Base-by-base conservation (phyloP, 2,329 filamentous ascomycete species). In the Sporothrix protearum region DNA sequence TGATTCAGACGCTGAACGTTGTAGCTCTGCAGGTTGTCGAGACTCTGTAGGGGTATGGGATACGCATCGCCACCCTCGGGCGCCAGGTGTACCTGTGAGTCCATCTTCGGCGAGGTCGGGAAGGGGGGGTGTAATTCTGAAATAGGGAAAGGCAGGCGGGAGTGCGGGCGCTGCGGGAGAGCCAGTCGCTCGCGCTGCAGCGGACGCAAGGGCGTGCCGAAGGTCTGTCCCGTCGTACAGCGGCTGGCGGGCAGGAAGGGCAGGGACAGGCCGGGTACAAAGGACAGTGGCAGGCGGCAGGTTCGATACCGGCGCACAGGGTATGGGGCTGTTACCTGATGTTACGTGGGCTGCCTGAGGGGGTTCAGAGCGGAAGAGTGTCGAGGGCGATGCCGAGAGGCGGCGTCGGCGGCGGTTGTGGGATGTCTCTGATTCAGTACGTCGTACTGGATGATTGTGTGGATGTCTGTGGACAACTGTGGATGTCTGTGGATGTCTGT, bases 21-120 rank as follows among this genome's bases (percentile, higher is more conserved):
- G 19, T 61, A 33, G 25, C 25, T 33, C 6, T 49, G 64, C n/a
- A 28, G 63, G 9, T 5, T n/a, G 7, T 25, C n/a, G n/a, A 57
- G n/a, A 7, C 14, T 33, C 14, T 70, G 57, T 8, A 70, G 22
- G 16, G 69, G 57, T n/a, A 70, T 70, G 7, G 42, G 30, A 42
- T 33, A 12, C 2, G 30, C 57, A 25, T 42, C 69, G 10, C 42
- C 68, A 33, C 33, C 57, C 16, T 69, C 51, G 28, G 67, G 22
- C 14, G 16, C 36, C 7, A 69, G 14, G 22, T 45, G 67, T 12
- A 30, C 3, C 49, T 12, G 36, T 6, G 14, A 30, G 51, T 57
- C 67, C 67, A 69, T 69, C 33, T 22, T 14, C 16, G 49, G 22
- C 7, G 36, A 69, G 53, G 67, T 33, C 59, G 59, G 45, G 7